A percentile compares a stretch with the other conserved stretches of the same genome.
Conservation (phyloP, 257 asterid species). For the Fraxinus excelsior region DNA sequence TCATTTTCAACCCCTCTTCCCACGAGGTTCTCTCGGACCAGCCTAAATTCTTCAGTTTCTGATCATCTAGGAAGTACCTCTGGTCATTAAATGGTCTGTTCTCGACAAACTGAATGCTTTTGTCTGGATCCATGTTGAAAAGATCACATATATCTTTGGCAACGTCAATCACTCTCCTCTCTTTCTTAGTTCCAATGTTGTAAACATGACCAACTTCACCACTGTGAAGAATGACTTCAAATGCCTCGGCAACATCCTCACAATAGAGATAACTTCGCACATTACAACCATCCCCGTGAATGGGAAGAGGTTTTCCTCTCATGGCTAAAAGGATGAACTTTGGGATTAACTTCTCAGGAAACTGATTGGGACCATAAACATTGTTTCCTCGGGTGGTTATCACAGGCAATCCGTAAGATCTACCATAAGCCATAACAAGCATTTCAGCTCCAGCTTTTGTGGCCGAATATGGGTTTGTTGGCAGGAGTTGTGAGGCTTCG, state of each 20-base stretch:
- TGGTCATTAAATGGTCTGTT: constrained; percentile 79
- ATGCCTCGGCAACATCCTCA: constrained; percentile 80
- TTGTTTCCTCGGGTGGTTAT: constrained; percentile 74
- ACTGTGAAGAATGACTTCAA: constrained; percentile 61
- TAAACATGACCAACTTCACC: constrained; percentile 76
- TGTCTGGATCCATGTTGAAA: constrained; percentile 52
- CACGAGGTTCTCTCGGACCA: constrained; percentile 64
- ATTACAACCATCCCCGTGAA: constrained; percentile 70
- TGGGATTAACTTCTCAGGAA: constrained; percentile 73
- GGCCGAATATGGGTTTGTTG: constrained; percentile 71
- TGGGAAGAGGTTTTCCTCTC: constrained; percentile 66
- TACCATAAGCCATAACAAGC: constrained; percentile 77
- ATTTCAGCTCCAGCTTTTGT: constrained; percentile 77
- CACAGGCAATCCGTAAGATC: constrained; percentile 71
- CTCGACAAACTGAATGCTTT: constrained; percentile 63
- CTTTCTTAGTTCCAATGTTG: constrained; percentile 66
- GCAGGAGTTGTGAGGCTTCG: constrained; percentile 70
- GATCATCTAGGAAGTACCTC: constrained; percentile 68
- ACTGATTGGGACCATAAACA: constrained; percentile 73
- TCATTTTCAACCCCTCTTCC: constrained; percentile 63
- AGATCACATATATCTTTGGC: constrained; percentile 62
- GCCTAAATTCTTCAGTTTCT: constrained; percentile 63
- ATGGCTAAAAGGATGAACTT: constrained; percentile 69
- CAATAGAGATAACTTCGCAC: constrained; percentile 72
- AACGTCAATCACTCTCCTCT: constrained; percentile 63